These are phyloP conservation scores for Rhizomucor pusillus DNA, from an alignment of 371 early-diverging fungal species.

Conservation along the genomic window DNA sequence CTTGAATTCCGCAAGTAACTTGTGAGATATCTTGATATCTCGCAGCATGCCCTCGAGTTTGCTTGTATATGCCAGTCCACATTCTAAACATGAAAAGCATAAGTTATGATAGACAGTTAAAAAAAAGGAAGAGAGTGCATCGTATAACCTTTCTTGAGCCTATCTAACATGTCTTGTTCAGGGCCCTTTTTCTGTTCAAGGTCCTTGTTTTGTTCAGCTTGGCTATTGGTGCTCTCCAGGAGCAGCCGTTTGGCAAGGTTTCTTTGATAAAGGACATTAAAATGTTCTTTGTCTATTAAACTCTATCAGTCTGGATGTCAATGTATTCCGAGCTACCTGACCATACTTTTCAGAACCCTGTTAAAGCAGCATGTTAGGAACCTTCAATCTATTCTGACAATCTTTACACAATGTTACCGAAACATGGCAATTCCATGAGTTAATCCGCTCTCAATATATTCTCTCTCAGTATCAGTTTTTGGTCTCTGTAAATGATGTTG, in stretches of 20 bases:
- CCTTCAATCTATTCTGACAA: background rate
- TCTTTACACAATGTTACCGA: slow-evolving; percentile 2
- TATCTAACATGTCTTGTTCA: slow-evolving; percentile 83
- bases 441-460: slow-evolving; percentile 24
- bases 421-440: slow-evolving; percentile 37
- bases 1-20: slow-evolving; percentile 62
- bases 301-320: background rate
- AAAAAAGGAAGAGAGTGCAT: background rate
- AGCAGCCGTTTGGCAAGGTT: slow-evolving; percentile 87
- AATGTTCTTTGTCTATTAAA: slow-evolving; percentile 78
- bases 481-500: no score
- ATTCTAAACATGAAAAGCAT: slow-evolving; percentile 53
- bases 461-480: background rate
- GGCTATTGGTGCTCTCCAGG: slow-evolving; percentile 62
- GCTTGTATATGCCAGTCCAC: slow-evolving; percentile 85
- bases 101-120: background rate
- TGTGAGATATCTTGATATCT: slow-evolving; percentile 81
- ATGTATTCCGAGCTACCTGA: no score
- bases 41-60: slow-evolving; percentile 95
- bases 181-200: no score
- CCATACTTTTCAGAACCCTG: slow-evolving; percentile 76
- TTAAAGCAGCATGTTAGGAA: slow-evolving; percentile 16
- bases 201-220: no score
- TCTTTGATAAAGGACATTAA: slow-evolving; percentile 91
- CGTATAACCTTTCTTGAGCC: slow-evolving; percentile 69